Base-by-base conservation (phyloP, 306 rosid species). In the Rubus parviflorus region DNA sequence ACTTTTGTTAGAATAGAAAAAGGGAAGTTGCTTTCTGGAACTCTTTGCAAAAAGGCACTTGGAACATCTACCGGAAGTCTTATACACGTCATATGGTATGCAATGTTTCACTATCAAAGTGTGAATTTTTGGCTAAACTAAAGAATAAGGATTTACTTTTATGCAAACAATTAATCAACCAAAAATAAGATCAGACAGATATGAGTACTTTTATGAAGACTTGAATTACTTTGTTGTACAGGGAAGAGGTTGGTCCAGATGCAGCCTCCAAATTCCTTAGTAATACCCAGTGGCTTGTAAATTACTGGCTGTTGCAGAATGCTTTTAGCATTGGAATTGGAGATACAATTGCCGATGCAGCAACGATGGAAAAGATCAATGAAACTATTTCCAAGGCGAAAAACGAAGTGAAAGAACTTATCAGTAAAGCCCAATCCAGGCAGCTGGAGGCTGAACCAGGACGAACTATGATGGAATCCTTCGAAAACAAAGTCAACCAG, bases 211-310 rank as follows among this genome's bases (percentile, higher is more conserved):
- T 51, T 25, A 2, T 47, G 25, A n/a, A 45, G 37, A 58, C 14
- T 80, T 79, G 69, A 62, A 3, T 70, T 70, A 38, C 79, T 67
- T 70, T 47, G 71, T 65, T 85, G 80, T 70, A 64, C 91, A 95
- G 99, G 97, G 99, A 95, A 85, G 99, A 90, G 86, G 97, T 95
- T 82, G 99, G 99, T 73, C 99, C 99, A 37, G 97, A 95, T 86
- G 97, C 97, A 4, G 99, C 99, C 63, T 92, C 96, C 54, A 95
- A 95, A 79, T 92, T 95, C 84, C 93, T 92, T 70, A 97, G 97
- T 72, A 95, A 95, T 72, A 90, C 97, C 71, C 99, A 95, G 82
- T 95, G 99, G 99, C 99, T 95, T 51, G 99, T 95, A 46, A 95
- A 95, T 79, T 95, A 95, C 74, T 95, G 99, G 99, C 97, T 95